Evolutionary conservation across 495 filamentous ascomycete species (phyloP).

Genomic region (Aspergillus steynii): DNA sequence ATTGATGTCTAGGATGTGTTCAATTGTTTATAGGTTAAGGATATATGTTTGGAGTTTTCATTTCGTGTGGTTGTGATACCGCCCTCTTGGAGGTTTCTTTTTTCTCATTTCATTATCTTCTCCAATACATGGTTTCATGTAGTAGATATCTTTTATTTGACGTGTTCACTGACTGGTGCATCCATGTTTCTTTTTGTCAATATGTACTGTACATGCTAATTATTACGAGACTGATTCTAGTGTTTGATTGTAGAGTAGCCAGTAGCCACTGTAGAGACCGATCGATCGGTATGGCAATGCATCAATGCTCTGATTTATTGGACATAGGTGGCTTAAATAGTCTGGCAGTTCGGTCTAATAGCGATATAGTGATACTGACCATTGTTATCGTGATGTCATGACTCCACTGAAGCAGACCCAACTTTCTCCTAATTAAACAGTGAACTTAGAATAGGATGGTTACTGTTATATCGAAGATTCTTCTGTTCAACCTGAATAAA

Average conservation of each 20-base stretch:
- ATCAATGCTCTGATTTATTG: too few species aligned
- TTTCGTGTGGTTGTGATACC: slow-evolving; percentile 4
- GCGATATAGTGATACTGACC: too few species aligned
- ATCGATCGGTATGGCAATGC: too few species aligned
- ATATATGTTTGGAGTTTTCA: slow-evolving; percentile 20
- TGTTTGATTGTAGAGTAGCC: background rate
- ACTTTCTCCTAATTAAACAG: too few species aligned
- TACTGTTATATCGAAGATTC: too few species aligned
- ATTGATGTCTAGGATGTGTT: slow-evolving; percentile 4
- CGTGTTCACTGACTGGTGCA: background rate
- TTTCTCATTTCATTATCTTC: background rate
- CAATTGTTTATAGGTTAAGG: slow-evolving; percentile 19
- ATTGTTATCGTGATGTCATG: too few species aligned
- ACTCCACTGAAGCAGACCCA: too few species aligned
- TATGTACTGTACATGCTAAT: slow-evolving; percentile 5
- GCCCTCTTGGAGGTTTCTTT: background rate
- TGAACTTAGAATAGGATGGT: too few species aligned
- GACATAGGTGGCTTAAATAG: too few species aligned
- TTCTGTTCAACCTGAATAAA: too few species aligned
- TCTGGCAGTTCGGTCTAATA: too few species aligned
- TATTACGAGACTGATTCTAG: background rate
- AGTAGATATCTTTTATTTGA: slow-evolving; percentile 7
- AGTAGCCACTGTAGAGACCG: too few species aligned
- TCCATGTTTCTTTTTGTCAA: slow-evolving; percentile 5
- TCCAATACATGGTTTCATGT: background rate